Conservation (phyloP, 2,329 filamentous ascomycete genomes). For the Aurifilum marmelostoma region DNA sequence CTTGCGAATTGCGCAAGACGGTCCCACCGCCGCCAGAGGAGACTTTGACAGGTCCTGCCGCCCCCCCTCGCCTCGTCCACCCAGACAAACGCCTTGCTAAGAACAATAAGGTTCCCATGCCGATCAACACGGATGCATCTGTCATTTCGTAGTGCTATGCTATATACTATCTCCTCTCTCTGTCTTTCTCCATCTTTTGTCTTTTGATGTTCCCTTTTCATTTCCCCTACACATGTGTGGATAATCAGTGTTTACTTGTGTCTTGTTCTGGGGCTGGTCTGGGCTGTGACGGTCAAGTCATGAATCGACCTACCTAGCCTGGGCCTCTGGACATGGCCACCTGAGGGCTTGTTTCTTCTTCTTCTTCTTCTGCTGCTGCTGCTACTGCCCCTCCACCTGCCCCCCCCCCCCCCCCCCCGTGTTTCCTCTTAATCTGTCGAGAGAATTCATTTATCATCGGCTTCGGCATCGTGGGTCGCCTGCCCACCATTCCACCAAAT, state of each 20-base stretch:
- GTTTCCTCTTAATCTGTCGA: background rate
- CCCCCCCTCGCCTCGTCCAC: slow-evolving; percentile 14
- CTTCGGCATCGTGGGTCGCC: background rate
- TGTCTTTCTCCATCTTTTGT: background rate
- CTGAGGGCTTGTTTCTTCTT: background rate
- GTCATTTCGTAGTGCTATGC: background rate
- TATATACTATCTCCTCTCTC: background rate
- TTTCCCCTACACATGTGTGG: background rate
- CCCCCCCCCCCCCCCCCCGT: background rate
- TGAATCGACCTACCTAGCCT: background rate
- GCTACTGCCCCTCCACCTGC: background rate
- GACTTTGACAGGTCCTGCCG: slow-evolving; percentile 1
- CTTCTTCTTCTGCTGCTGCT: background rate
- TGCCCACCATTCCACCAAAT: background rate
- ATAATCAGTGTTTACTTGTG: background rate
- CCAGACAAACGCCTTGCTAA: slow-evolving; percentile 17
- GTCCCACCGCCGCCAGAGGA: slow-evolving; percentile 17
- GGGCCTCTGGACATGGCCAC: background rate
- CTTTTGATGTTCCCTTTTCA: background rate
- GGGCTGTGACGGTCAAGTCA: background rate
- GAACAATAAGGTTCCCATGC: slow-evolving; percentile 10
- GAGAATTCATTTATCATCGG: background rate
- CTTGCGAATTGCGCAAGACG: slow-evolving; percentile 25
- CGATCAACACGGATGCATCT: slow-evolving; percentile 6
- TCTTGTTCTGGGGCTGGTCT: background rate